A percentile compares a stretch with the other conserved stretches of the same genome.
phyloP scores from a whole-genome alignment of 352 stramenopile species.

The Phytophthora nicotianae region DNA sequence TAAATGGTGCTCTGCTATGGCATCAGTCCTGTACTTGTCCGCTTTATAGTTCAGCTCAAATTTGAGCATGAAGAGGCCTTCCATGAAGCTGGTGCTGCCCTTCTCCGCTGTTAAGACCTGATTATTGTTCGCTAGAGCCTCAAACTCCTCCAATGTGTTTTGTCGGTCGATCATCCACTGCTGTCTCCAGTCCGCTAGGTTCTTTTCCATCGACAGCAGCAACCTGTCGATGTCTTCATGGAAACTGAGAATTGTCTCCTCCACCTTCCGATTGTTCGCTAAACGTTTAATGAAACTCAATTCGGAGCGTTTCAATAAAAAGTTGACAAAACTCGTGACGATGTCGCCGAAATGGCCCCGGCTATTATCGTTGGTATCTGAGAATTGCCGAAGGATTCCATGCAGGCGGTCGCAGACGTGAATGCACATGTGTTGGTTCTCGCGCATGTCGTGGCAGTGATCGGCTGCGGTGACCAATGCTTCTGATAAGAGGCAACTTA shows the following conservation, averaged over 20 bases:
- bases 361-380: neutral
- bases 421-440: slow-evolving; percentile 3
- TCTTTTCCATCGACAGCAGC: neutral
- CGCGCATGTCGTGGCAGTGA: slow-evolving; percentile 2
- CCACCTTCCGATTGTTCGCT: slow-evolving; percentile 5
- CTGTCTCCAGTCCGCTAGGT: no score
- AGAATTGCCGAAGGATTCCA: neutral
- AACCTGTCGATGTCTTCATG: slow-evolving; percentile 3
- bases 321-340: neutral
- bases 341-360: neutral
- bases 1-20: no score
- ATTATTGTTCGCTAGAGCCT: no score
- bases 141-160: no score
- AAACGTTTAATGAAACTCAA: slow-evolving; percentile 6
- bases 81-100: slow-evolving; percentile 4
- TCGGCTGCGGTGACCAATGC: neutral
- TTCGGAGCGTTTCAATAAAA: slow-evolving; percentile 5
- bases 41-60: slow-evolving; percentile 6
- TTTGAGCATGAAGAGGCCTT: slow-evolving; percentile 10
- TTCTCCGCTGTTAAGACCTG: neutral
- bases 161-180: no score
- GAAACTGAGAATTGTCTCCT: slow-evolving; percentile 2
- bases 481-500: no score
- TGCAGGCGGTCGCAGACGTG: slow-evolving; percentile 2
- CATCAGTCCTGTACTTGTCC: neutral